phyloP scores from a whole-genome alignment of 306 rosid genomes.

The Quercus dentata region DNA sequence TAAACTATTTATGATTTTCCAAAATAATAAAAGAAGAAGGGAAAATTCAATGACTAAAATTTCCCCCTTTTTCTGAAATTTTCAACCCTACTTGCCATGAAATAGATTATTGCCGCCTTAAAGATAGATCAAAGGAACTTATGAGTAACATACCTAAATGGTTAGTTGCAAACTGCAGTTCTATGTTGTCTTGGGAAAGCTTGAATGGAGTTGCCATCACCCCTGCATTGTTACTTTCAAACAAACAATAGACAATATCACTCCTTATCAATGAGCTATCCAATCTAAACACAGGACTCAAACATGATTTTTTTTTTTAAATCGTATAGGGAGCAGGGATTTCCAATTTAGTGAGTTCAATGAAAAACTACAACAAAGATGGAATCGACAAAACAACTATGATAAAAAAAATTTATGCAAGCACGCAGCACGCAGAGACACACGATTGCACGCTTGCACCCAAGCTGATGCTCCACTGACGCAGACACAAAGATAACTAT shows the following conservation, averaged over 20 bases:
- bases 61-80: background rate
- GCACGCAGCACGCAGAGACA: background rate
- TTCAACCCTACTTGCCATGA: background rate
- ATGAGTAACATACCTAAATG: slow-evolving; percentile 51
- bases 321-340: background rate
- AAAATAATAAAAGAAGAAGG: background rate
- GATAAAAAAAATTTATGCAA: background rate
- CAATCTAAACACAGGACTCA: background rate
- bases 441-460: background rate
- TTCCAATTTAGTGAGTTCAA: background rate
- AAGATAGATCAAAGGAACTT: background rate
- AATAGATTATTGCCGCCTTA: background rate
- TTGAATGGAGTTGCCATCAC: slow-evolving; percentile 69
- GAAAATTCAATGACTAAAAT: background rate
- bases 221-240: slow-evolving; percentile 83
- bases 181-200: slow-evolving; percentile 69
- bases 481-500: background rate
- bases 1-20: background rate
- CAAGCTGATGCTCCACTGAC: background rate
- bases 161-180: slow-evolving; percentile 80
- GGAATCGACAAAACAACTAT: background rate
- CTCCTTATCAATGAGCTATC: slow-evolving; percentile 1
- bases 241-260: slow-evolving; percentile 16
- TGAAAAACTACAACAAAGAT: background rate
- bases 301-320: background rate